Base-by-base conservation (phyloP, 2,329 filamentous ascomycete genomes). In the Rutstroemia sp. region DNA sequence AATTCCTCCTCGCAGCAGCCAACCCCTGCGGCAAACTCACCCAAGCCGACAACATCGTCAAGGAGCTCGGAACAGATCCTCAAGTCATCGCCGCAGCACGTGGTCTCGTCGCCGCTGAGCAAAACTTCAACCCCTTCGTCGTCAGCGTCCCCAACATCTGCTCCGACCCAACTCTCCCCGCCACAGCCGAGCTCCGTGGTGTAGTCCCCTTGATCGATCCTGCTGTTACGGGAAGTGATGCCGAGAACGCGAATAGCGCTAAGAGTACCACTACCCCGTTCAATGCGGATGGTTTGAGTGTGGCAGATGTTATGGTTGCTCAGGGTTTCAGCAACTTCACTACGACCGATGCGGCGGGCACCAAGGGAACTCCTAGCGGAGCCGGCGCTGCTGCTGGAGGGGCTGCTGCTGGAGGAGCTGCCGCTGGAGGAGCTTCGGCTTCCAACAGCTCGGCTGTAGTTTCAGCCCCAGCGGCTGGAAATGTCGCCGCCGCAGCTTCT, bases 101-200 rank as follows among this genome's bases (percentile, higher is more conserved):
- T 57, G 78, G 78, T 16, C 76, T 87, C 39, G 84, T 87, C 14
- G 78, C 80, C 25, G 84, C 84, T 4, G 84, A 87, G 75, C 83
- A 86, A 71, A 88, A 88, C 78, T 86, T 86, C 74, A 88, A 88
- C 74, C 83, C 82, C 51, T 87, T 83, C 62, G 79, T 71, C 56
- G 77, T 79, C 60, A 73, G 73, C 64, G 75, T 82, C 36, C 83
- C 81, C 17, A 81, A 76, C 59, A 79, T 89, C 67, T 88, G 86
- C 71, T 78, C 74, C 39, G 82, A 88, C 61, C 72, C 83, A 2
- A 73, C 75, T 25, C 78, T 89, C 2, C 86, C 86, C 10, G 78
- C 75, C 34, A 86, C 81, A 7, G 70, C 71, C 23, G 76, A 76
- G 55, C 80, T 88, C 34, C 77, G 85, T 45, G 86, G 86, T 60